These are phyloP conservation scores for Trypanosomatidae sp. DNA, from an alignment of 208 protist genomes.

Conservation along the genomic window DNA sequence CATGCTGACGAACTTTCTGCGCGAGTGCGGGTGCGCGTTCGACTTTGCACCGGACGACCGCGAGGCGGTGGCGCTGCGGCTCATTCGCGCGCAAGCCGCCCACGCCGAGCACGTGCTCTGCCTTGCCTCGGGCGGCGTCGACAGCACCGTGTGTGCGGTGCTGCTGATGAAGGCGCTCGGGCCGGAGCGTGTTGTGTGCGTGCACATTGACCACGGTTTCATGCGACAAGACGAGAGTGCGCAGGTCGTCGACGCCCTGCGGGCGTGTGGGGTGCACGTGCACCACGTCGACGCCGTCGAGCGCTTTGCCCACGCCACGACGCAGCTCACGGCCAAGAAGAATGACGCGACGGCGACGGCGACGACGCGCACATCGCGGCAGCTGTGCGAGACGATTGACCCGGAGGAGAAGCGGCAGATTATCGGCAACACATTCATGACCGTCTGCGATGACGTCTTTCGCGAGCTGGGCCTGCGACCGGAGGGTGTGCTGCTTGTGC, in stretches of 20 bases:
- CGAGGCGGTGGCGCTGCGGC: conserved; percentile 72
- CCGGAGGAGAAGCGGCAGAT: conserved; percentile 96
- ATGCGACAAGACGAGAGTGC: conserved; percentile 91
- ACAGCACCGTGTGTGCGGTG: conserved; percentile 95
- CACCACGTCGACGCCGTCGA: conserved; percentile 48
- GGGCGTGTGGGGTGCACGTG: conserved; percentile 53
- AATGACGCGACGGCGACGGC: conserved; percentile 30
- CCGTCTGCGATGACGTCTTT: conserved; percentile 57
- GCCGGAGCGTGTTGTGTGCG: conserved; percentile 86
- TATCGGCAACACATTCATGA: conserved; percentile 98
- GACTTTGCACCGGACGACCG: conserved; percentile 81
- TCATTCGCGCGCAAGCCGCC: conserved; percentile 83
- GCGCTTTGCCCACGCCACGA: conserved; percentile 74
- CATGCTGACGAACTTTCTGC: conserved; percentile 94
- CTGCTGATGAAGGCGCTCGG: conserved; percentile 92
- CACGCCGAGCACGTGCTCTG: conserved; percentile 87
- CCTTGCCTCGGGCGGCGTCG: conserved; percentile 97
- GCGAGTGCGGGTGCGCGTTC: conserved; percentile 59
- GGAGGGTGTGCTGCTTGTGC: conserved; percentile 67
- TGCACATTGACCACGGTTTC: conserved; percentile 98
- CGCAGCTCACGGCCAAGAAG: conserved; percentile 42
- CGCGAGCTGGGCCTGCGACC: conserved; percentile 54
- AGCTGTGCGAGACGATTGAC: conserved; percentile 31
- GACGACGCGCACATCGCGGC: conserved; percentile 33
- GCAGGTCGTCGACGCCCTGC: conserved; percentile 71